phyloP scores from a whole-genome alignment of 768 basidiomycete species.

The Ephemerocybe angulata region DNA sequence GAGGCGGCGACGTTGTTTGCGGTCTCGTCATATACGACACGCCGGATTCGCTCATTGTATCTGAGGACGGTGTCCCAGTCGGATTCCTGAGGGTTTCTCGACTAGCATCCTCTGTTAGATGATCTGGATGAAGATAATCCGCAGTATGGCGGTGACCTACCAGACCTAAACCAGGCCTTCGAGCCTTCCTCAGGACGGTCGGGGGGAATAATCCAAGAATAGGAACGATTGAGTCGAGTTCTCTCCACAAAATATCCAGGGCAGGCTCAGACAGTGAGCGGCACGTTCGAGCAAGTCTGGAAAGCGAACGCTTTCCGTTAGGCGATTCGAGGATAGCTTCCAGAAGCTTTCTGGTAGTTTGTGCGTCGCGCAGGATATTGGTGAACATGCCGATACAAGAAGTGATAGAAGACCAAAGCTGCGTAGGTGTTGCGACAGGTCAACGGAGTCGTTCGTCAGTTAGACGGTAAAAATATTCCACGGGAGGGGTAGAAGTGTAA shows the following conservation, averaged over 20 bases:
- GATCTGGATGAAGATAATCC: too few species aligned
- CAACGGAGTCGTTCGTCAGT: background rate
- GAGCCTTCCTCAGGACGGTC: slow-evolving; percentile 62
- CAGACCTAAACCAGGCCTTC: slow-evolving; percentile 72
- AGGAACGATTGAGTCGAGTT: slow-evolving; percentile 71
- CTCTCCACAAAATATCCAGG: slow-evolving; percentile 71
- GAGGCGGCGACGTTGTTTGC: slow-evolving; percentile 60
- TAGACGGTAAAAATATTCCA: background rate
- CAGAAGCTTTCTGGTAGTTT: slow-evolving; percentile 48
- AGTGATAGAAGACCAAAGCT: background rate
- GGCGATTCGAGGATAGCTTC: slow-evolving; percentile 51
- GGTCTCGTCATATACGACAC: slow-evolving; percentile 66
- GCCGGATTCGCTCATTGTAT: slow-evolving; percentile 66
- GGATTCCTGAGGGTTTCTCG: slow-evolving; percentile 55
- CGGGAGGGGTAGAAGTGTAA: slow-evolving; percentile 22
- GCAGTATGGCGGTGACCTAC: slow-evolving; percentile 39
- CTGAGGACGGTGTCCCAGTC: slow-evolving; percentile 68
- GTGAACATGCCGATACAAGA: slow-evolving; percentile 35
- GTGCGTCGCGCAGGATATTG: slow-evolving; percentile 58
- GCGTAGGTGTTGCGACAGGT: background rate
- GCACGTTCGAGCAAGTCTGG: slow-evolving; percentile 72
- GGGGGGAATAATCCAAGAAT: slow-evolving; percentile 70
- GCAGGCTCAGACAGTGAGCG: slow-evolving; percentile 69
- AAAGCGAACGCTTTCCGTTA: slow-evolving; percentile 62
- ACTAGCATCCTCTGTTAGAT: too few species aligned